Evolutionary conservation across 2,329 filamentous ascomycete genomes (phyloP), one percentile per base, ranked within the genome.

Genomic region (Fusarium multiceps): DNA sequence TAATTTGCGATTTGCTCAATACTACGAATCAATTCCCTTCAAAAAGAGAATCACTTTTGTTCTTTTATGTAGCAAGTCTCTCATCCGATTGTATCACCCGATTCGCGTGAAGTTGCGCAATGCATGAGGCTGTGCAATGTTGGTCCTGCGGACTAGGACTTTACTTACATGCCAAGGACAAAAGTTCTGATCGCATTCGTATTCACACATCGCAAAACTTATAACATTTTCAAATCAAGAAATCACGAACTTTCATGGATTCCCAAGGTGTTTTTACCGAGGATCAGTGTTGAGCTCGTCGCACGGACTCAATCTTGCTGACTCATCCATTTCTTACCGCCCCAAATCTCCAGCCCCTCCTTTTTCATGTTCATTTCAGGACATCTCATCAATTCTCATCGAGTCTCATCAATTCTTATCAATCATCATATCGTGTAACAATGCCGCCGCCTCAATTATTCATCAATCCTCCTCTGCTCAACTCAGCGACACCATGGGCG

Each of bases 401-500:
- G 12, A 14, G 2, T 8, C 7, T 32, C 7, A 25, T 9, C 6
- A 4, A 5, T 7, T 8, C 6, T 3, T 16, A 7, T 10, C 11
- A 14, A 6, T n/a, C 20, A 23, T 4, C 2, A 23, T 12, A 6
- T 12, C 34, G 18, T 12, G 18, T 14, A 10, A 65, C 30, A 3
- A 75, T 73, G 72, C 7, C 71, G 7, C 74, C 72, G 2, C 73
- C 68, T 9, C 58, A 47, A 11, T 77, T 91, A 12, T 53, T 71
- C 10, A 88, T 93, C 63, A 72, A 82, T 45, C 91, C 90, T 1
- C 90, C 91, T 0, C 82, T 95, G 9, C 82, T 94, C 69, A 94
- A 94, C 80, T 92, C 91, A 1, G 88, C 92, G 30, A 90, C 88
- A 51, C 92, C 92, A 1, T 94, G 92, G 92, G 91, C 92, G 27